Percentiles rank a stretch among this genome's conserved stretches.
Evolutionary conservation across 1,284 basidiomycete species (phyloP).

Genomic region (Sporisorium iseilematis-ciliati): DNA sequence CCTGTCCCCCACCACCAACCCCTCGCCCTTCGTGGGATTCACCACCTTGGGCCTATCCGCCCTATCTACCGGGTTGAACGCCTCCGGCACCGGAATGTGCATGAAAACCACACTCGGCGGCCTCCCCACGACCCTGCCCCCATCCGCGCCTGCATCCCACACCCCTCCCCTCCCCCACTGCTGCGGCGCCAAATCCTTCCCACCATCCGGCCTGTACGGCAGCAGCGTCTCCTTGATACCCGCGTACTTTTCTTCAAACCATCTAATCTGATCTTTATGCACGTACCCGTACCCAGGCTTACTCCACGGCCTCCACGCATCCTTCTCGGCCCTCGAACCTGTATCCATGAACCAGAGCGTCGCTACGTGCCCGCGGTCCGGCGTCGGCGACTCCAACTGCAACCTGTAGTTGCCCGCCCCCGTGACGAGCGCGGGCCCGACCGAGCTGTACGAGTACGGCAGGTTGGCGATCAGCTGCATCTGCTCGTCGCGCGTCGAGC

Average conservation of each 20-base stretch:
- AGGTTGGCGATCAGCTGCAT: slow-evolving; percentile 78
- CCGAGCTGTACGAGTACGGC: slow-evolving; percentile 84
- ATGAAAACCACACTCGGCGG: slow-evolving; percentile 63
- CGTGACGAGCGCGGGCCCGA: slow-evolving; percentile 81
- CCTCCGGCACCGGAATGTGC: slow-evolving; percentile 69
- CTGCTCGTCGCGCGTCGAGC: slow-evolving; percentile 71
- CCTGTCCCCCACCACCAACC: slow-evolving; percentile 41
- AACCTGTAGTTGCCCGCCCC: slow-evolving; percentile 52
- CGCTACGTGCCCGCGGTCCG: slow-evolving; percentile 80
- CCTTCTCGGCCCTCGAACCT: slow-evolving; percentile 72
- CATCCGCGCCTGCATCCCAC: slow-evolving; percentile 45
- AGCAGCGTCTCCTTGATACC: slow-evolving; percentile 23
- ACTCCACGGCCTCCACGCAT: slow-evolving; percentile 49
- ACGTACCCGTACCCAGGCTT: slow-evolving; percentile 60
- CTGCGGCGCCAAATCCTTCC: slow-evolving; percentile 33
- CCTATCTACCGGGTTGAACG: slow-evolving; percentile 42
- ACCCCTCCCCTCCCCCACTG: slow-evolving; percentile 15
- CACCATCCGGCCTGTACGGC: slow-evolving; percentile 58
- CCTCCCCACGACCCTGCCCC: slow-evolving; percentile 23
- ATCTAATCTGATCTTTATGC: slow-evolving; percentile 60
- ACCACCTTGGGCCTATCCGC: too few relatives aligned
- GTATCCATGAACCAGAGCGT: slow-evolving; percentile 95
- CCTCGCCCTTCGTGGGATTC: slow-evolving; percentile 5
- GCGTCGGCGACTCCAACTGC: slow-evolving; percentile 32
- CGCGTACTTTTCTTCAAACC: slow-evolving; percentile 46